phyloP scores from a whole-genome alignment of 73 alveolate genomes.

The Halteria grandinella region DNA sequence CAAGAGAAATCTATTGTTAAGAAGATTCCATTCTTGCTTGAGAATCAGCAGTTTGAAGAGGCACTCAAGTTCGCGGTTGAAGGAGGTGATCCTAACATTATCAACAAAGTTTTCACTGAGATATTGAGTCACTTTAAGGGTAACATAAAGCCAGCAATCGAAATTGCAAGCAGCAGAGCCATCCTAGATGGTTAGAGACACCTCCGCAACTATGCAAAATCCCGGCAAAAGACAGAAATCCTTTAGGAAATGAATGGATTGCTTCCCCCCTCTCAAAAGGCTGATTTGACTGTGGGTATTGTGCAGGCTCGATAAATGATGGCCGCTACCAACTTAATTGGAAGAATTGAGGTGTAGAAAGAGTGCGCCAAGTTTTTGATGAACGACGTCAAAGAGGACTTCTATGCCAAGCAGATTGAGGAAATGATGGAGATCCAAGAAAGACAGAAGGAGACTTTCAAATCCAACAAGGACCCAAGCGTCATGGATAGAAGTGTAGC shows the following conservation, averaged over 20 bases:
- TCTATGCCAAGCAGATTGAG: constrained; percentile 19
- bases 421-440: constrained; percentile 7
- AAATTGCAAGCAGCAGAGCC: not conserved
- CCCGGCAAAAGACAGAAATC: constrained; percentile 28
- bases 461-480: constrained; percentile 23
- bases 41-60: constrained; percentile 54
- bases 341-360: too few relatives aligned
- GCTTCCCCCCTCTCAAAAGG: too few relatives aligned
- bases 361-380: too few relatives aligned
- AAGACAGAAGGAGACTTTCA: not conserved
- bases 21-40: constrained; percentile 71
- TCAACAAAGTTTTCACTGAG: constrained; percentile 65
- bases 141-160: constrained; percentile 11
- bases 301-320: too few relatives aligned
- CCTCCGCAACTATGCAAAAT: constrained; percentile 44
- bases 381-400: constrained; percentile 49
- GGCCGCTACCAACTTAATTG: too few relatives aligned
- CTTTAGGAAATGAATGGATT: constrained; percentile 24
- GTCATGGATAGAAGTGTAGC: constrained; percentile 21
- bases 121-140: constrained; percentile 29
- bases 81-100: constrained; percentile 67
- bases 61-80: constrained; percentile 63
- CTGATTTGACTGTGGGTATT: too few relatives aligned
- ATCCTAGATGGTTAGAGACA: constrained; percentile 46
- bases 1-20: constrained; percentile 63